These are phyloP conservation scores for Biscogniauxia mediterranea DNA, from an alignment of 2,329 filamentous ascomycete species.

Conservation along the genomic window DNA sequence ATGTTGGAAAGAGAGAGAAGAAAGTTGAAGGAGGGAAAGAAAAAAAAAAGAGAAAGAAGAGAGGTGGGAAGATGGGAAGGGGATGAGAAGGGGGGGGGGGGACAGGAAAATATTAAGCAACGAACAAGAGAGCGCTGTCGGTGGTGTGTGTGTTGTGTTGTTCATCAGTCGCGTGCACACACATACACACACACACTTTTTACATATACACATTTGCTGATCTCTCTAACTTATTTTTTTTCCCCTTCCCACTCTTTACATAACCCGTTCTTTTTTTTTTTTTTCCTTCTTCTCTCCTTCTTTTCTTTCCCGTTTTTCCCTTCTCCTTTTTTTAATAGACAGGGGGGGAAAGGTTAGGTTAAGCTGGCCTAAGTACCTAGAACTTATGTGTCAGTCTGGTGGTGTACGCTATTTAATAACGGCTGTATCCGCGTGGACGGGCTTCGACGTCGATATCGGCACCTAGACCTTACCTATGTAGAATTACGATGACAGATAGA, in stretches of 20 bases:
- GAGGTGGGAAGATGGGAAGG: constrained; percentile 14
- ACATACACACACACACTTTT: too few species aligned
- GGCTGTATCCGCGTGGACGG: too few species aligned
- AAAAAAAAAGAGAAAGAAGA: constrained; percentile 14
- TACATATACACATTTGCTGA: background rate
- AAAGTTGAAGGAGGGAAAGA: constrained; percentile 8
- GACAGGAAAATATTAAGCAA: background rate
- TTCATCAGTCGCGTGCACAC: background rate
- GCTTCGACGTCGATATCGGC: too few species aligned
- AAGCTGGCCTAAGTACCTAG: background rate
- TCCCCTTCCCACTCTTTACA: too few species aligned
- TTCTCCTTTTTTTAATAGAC: background rate
- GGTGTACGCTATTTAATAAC: too few species aligned
- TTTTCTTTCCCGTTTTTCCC: background rate
- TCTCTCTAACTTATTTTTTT: background rate
- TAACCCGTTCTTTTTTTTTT: too few species aligned
- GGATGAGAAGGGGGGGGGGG: constrained; percentile 11
- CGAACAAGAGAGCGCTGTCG: constrained; percentile 6
- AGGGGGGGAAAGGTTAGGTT: background rate
- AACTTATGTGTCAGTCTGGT: too few species aligned
- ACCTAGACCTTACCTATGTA: too few species aligned
- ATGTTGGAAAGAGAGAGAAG: constrained; percentile 1
- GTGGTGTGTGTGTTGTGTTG: constrained; percentile 7
- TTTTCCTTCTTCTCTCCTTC: background rate
- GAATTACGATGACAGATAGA: too few species aligned